Evolutionary conservation across 495 filamentous ascomycete species (phyloP).

Genomic region (Penicillium maclennaniae): DNA sequence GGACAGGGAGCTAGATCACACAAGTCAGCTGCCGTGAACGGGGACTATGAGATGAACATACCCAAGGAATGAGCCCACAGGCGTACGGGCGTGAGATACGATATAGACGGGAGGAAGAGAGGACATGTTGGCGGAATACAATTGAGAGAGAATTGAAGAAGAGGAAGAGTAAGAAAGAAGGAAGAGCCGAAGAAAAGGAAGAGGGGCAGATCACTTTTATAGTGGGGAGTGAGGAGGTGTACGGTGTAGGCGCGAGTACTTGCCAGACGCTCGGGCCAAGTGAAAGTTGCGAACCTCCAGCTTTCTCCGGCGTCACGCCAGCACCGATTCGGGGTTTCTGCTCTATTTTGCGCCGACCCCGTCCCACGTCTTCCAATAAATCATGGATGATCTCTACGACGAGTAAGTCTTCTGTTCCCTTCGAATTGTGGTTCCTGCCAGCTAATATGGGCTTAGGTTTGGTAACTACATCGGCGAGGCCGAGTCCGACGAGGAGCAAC

Average conservation of each 20-base stretch:
- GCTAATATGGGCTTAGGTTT: slow-evolving; percentile 54
- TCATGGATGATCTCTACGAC: slow-evolving; percentile 82
- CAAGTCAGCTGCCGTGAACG: slow-evolving; percentile 6
- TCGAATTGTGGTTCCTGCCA: not conserved
- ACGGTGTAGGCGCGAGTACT: slow-evolving; percentile 33
- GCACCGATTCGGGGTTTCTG: slow-evolving; percentile 11
- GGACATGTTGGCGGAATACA: slow-evolving; percentile 33
- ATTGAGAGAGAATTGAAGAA: slow-evolving; percentile 4
- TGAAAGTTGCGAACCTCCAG: slow-evolving; percentile 16
- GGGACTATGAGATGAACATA: slow-evolving; percentile 38
- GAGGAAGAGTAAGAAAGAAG: slow-evolving; percentile 10
- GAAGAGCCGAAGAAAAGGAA: slow-evolving; percentile 6
- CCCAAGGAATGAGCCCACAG: slow-evolving; percentile 91
- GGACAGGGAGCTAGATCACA: slow-evolving; percentile 64
- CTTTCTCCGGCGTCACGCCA: slow-evolving; percentile 23
- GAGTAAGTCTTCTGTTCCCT: slow-evolving; percentile 50
- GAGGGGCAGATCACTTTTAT: slow-evolving; percentile 9
- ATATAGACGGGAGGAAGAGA: slow-evolving; percentile 86
- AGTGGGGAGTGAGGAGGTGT: slow-evolving; percentile 28
- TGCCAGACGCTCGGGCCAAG: slow-evolving; percentile 19
- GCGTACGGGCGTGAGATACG: slow-evolving; percentile 85
- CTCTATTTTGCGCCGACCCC: slow-evolving; percentile 9
- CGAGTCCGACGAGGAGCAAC: slow-evolving; percentile 83
- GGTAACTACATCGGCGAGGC: slow-evolving; percentile 95
- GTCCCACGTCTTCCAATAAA: slow-evolving; percentile 16